Base-by-base conservation (phyloP, 805 yeast species). In the Candida sanyiensis region DNA sequence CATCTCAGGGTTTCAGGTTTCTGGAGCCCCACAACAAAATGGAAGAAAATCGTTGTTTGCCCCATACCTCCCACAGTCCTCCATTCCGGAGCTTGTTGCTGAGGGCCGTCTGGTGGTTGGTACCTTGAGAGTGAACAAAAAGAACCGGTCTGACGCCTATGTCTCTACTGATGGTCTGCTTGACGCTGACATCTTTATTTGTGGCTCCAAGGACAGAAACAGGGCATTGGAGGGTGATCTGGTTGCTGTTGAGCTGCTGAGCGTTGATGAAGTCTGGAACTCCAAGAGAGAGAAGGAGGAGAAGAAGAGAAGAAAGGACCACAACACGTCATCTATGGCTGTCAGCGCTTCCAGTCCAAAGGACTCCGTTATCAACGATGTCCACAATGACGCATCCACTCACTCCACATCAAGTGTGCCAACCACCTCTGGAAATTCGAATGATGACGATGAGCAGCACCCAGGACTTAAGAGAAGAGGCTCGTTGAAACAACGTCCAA, bases 141-240 rank as follows among this genome's bases (percentile, higher is more conserved):
- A 93, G 62, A 93, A 93, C 60, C 73, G 98, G 52, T 87, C 96
- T 1, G 97, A 93, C 63, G 98, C 98, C 0, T 93, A 94, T 63
- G 97, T 93, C n/a, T 79, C 96, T 6, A 90, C 97, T 1, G 97
- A 89, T 59, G 96, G 96, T 2, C 73, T 89, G 23, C 72, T 93
- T 46, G 98, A 93, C 62, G 95, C 98, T 0, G 98, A 93, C 61
- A 87, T 93, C 45, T 93, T 88, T 57, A 93, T 93, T 49, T 93
- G 97, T 67, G 98, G 98, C 9, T 89, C 97, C 9, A 93, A 93
- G 60, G 98, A 93, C 63, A 83, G 98, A 60, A 93, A 93, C 62
- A 80, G 98, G 59, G 97, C 98, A 2, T 67, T 93, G 39, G 98
- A 93, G 62, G 96, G 97, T 41, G 98, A 93, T 59, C 66, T 87